phyloP scores from a whole-genome alignment of 257 asterid species.

The Nicotiana noctiflora region DNA sequence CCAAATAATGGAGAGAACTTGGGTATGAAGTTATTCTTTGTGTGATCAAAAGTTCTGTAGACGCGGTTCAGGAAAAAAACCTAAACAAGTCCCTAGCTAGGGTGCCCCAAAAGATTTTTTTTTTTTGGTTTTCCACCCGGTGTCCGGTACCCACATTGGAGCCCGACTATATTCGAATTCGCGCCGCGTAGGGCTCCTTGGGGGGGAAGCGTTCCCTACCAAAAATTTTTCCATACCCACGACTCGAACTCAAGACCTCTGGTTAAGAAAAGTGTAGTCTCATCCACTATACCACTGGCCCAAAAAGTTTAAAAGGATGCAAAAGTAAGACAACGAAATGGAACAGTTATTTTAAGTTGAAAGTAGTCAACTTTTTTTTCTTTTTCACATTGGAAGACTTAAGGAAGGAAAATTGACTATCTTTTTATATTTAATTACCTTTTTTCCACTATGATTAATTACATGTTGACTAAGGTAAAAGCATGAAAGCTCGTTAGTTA shows the following conservation, averaged over 20 bases:
- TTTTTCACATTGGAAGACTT: background rate
- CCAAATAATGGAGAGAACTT: conserved; percentile 15
- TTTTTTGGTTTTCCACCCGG: too few species aligned
- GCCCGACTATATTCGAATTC: too few species aligned
- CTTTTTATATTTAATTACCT: background rate
- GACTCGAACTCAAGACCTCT: too few species aligned
- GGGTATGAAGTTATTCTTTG: conserved; percentile 35
- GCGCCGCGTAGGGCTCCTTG: too few species aligned
- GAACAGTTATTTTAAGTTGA: background rate
- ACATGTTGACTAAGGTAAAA: background rate
- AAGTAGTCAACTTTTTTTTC: background rate
- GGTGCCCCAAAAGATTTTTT: too few species aligned
- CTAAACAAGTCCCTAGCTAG: background rate
- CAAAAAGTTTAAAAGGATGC: background rate
- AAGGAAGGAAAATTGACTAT: background rate
- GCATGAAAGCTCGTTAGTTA: background rate
- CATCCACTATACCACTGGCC: too few species aligned
- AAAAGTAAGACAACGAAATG: background rate
- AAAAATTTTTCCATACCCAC: too few species aligned
- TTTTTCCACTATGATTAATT: background rate
- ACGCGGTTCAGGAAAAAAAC: conserved; percentile 20
- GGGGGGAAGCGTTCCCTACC: too few species aligned
- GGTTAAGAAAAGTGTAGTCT: too few species aligned
- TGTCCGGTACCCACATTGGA: too few species aligned
- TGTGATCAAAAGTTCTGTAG: conserved; percentile 17